These are phyloP conservation scores for Fusarium poae DNA, from an alignment of 2,329 filamentous ascomycete species.

Conservation along the genomic window DNA sequence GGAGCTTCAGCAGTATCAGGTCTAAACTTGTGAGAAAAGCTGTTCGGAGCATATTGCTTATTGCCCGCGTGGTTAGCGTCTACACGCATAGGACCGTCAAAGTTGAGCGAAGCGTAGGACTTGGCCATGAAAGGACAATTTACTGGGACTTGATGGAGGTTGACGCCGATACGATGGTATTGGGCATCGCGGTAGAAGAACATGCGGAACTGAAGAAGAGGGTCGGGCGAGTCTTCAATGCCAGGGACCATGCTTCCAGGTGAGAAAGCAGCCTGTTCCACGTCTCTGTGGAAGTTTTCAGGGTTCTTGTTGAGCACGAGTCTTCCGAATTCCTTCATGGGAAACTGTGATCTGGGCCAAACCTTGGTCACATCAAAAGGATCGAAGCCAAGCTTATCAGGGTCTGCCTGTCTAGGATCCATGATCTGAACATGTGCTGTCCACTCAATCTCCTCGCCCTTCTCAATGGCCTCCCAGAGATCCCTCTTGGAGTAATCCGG, in stretches of 20 bases:
- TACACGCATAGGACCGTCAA: slow-evolving; percentile 4
- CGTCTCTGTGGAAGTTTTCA: slow-evolving; percentile 18
- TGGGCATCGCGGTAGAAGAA: slow-evolving; percentile 23
- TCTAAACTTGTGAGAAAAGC: slow-evolving; percentile 17
- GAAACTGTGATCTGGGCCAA: slow-evolving; percentile 11
- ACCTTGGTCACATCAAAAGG: slow-evolving; percentile 15
- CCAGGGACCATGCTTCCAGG: slow-evolving; percentile 13
- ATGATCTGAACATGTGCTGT: slow-evolving; percentile 11
- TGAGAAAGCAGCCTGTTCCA: slow-evolving; percentile 12
- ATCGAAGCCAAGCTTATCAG: slow-evolving; percentile 10
- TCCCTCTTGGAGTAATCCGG: slow-evolving; percentile 12
- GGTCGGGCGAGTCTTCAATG: slow-evolving; percentile 18
- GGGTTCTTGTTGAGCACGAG: slow-evolving; percentile 21
- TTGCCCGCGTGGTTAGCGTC: slow-evolving; percentile 14
- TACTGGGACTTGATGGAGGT: slow-evolving; percentile 7
- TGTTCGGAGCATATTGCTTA: slow-evolving; percentile 10
- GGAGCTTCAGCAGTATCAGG: slow-evolving; percentile 6
- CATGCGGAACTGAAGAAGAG: slow-evolving; percentile 21
- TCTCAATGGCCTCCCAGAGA: slow-evolving; percentile 20
- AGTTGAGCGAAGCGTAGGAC: slow-evolving; percentile 16
- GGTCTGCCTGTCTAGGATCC: slow-evolving; percentile 17
- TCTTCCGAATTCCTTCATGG: slow-evolving; percentile 15
- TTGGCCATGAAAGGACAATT: slow-evolving; percentile 21
- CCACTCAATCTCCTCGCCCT: slow-evolving; percentile 21
- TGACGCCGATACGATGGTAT: slow-evolving; percentile 11